Conservation (phyloP, 1,284 basidiomycete species). For the Coniferiporia sulphurascens region DNA sequence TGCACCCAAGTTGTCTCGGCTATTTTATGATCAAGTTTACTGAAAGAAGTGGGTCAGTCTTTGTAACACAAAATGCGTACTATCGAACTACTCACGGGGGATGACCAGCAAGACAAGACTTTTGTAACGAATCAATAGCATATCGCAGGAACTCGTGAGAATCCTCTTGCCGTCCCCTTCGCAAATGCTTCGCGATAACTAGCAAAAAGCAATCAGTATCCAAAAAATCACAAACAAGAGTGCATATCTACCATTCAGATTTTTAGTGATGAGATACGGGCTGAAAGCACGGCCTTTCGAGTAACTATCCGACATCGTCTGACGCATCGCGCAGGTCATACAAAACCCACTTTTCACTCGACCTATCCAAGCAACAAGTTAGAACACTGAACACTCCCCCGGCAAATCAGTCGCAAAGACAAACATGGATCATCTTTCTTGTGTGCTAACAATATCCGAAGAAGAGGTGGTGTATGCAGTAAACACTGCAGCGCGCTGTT, state of each 20-base stretch:
- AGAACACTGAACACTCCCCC: conserved; percentile 16
- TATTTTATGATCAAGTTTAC: conserved; percentile 74
- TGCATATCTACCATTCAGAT: conserved; percentile 53
- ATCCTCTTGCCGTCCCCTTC: conserved; percentile 92
- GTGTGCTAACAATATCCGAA: conserved; percentile 65
- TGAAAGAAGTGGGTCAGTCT: conserved; percentile 29
- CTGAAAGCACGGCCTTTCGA: conserved; percentile 43
- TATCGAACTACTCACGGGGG: conserved; percentile 51
- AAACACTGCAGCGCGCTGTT: conserved; percentile 95
- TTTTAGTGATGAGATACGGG: conserved; percentile 58
- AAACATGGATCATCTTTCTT: conserved; percentile 43
- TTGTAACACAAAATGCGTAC: conserved; percentile 1
- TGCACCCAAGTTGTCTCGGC: conserved; percentile 94
- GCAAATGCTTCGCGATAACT: conserved; percentile 92
- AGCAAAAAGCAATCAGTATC: conserved; percentile 1
- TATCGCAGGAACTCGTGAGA: conserved; percentile 98
- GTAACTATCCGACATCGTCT: conserved; percentile 50
- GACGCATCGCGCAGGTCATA: conserved; percentile 68
- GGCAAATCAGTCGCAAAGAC: conserved; percentile 24
- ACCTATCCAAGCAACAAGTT: conserved; percentile 38
- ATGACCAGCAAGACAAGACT: conserved; percentile 70
- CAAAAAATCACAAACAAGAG: neutral
- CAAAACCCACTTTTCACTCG: conserved; percentile 57
- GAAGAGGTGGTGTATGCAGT: conserved; percentile 88
- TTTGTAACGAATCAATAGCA: conserved; percentile 88